A percentile compares a stretch with the other conserved stretches of the same genome.
Evolutionary conservation across 2,329 filamentous ascomycete species (phyloP).

Genomic region (Colletotrichum scovillei): DNA sequence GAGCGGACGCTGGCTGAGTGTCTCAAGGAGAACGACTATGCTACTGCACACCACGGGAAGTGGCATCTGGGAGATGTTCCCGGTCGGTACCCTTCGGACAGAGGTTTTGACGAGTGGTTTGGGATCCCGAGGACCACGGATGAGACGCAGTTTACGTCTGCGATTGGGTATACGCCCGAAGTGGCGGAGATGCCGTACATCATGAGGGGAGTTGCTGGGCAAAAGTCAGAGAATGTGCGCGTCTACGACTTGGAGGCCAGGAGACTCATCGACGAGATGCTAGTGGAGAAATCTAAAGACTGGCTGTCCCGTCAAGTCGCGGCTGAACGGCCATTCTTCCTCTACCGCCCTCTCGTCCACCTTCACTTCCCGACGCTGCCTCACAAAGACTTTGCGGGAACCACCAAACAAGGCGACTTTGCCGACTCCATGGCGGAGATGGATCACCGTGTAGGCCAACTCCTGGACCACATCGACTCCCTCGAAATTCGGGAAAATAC

Average conservation of each 20-base stretch:
- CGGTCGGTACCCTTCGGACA: constrained; percentile 47
- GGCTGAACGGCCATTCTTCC: constrained; percentile 42
- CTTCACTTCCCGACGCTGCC: constrained; percentile 48
- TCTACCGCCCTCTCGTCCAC: constrained; percentile 48
- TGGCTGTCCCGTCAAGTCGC: constrained; percentile 43
- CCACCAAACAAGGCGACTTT: constrained; percentile 44
- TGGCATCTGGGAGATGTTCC: constrained; percentile 50
- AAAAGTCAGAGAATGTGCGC: constrained; percentile 43
- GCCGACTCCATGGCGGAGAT: constrained; percentile 48
- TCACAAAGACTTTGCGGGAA: constrained; percentile 43
- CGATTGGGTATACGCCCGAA: constrained; percentile 45
- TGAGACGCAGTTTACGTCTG: constrained; percentile 48
- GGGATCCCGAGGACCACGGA: constrained; percentile 50
- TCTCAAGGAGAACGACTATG: constrained; percentile 43
- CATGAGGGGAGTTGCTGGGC: constrained; percentile 44
- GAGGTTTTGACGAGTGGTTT: constrained; percentile 51
- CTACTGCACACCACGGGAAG: constrained; percentile 47
- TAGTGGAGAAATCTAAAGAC: constrained; percentile 45
- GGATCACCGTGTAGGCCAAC: constrained; percentile 45
- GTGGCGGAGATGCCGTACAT: constrained; percentile 48
- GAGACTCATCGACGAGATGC: constrained; percentile 45
- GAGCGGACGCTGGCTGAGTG: constrained; percentile 46
- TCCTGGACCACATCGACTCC: constrained; percentile 45
- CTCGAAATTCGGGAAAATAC: constrained; percentile 45
- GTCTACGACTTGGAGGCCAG: constrained; percentile 47